Base-by-base conservation (phyloP, 225 moss, liverwort and hornwort species). In the Asterella californica region DNA sequence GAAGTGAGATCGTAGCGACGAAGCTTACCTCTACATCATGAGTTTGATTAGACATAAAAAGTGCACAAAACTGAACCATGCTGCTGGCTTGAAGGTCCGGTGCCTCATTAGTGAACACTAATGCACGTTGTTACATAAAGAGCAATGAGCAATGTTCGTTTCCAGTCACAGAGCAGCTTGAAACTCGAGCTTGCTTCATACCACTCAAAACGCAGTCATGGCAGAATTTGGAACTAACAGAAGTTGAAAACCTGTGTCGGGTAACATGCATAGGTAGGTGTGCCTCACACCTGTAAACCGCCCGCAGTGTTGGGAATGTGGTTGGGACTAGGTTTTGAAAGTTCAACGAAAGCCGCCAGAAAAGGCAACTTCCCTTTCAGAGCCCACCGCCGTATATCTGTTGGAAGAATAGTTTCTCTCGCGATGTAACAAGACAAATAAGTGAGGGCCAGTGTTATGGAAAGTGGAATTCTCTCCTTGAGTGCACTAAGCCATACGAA, bases 341-440 rank as follows among this genome's bases (percentile, higher is more conserved):
- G 89, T 78, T 92, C 92, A 42, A 83, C 54, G 47, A 91, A 86
- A 36, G 95, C 99, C 76, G 84, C 82, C 76, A 99, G 77, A 79
- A 95, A 99, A 19, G 99, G 99, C 69, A 99, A 78, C 53, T 84
- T 88, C 63, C 99, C 99, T 79, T 91, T 89, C 53, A 85, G 84
- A 49, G 99, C 93, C 99, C 99, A 99, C 62, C 85, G 85, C 78
- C 84, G 84, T 72, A 99, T 90, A 78, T 99, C 99, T 55, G 93
- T 95, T 34, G 95, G 89, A 34, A 99, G 93, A 76, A 99, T 74
- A 29, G 95, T 81, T 83, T 95, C 99, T 75, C 99, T 89, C 24
- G 93, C 93, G 74, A 99, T 79, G 66, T 99, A 90, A 85, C 99
- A 99, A 27, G 90, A 90, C 36, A 99, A 89, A 80, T 87, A 99